Percentiles rank a stretch among this genome's conserved stretches.
Conservation (phyloP, 2,329 filamentous ascomycete genomes). For the Botryotinia convoluta region DNA sequence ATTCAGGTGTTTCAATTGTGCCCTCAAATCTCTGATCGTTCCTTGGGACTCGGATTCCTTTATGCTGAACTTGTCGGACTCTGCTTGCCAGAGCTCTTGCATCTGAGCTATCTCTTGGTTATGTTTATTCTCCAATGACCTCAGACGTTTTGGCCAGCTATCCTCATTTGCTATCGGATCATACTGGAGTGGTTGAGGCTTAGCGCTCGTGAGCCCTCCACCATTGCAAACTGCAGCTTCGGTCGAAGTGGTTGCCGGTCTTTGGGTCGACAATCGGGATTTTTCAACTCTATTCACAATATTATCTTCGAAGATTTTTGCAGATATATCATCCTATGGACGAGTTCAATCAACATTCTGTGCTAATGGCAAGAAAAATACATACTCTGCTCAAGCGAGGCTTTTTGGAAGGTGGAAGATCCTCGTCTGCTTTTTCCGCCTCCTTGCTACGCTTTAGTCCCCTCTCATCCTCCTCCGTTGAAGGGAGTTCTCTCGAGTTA, state of each 20-base stretch:
- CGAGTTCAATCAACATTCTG: neutral
- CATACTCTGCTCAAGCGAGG: neutral
- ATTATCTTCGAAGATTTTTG: neutral
- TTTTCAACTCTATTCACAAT: neutral
- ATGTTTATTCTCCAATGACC: neutral
- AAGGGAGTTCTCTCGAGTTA: neutral
- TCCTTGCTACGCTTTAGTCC: neutral
- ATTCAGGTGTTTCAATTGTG: neutral
- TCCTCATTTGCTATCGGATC: neutral
- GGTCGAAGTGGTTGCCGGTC: neutral
- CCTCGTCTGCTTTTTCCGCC: neutral
- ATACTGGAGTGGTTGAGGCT: too few species aligned
- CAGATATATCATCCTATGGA: neutral
- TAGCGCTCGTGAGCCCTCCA: neutral
- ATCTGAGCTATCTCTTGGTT: neutral
- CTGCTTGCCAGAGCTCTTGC: constrained; percentile 12
- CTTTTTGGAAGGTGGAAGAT: neutral
- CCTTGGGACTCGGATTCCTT: neutral
- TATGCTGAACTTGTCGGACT: neutral
- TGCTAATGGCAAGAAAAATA: neutral
- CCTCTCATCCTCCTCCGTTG: neutral
- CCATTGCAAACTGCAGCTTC: neutral
- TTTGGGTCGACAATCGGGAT: neutral
- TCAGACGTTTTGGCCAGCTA: neutral
- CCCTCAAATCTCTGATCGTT: neutral